Base-by-base conservation (phyloP, 129 eudicot species). In the Calendula officinalis region DNA sequence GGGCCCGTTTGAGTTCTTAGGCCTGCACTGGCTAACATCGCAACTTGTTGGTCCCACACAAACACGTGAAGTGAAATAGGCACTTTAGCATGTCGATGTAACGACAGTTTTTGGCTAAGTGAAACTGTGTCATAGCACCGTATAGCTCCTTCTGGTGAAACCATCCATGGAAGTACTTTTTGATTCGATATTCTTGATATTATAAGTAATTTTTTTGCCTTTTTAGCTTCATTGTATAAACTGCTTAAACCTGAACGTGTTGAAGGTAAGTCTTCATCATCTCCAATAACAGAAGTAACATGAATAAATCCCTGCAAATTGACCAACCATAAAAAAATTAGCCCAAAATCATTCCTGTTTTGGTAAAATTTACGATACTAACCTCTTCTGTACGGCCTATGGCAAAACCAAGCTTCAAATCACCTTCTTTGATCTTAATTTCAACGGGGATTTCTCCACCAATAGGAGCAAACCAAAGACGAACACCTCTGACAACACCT, bases 381-480 rank as follows among this genome's bases (percentile, higher is more conserved):
- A 91, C 98, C 98, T 91, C 98, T 75, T 82, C 86, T 4, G 98
- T 85, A 66, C 96, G 82, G 60, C 98, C 84, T 48, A 91, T 84
- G 49, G 94, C 90, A 38, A 91, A 91, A 3, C 98, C 98, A 6
- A 91, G 96, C 75, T 78, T 91, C 10, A 74, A 60, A 64, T 91
- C 98, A n/a, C 76, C 72, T 1, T 84, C 96, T 58, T 75, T 82
- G 39, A 91, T 74, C 46, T 74, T 78, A 49, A 91, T 81, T 66
- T 82, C 90, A 52, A 91, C 78, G 0, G 89, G 72, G 41, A 87
- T 54, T 75, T 91, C 98, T 53, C 95, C 97, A 27, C 79, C 94
- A 10, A 84, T 75, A 48, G 98, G 96, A 54, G 96, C 84, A 67
- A 73, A 91, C 98, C 98, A 91, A 56, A 91, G 82, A 7, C 98